Conservation (phyloP, 1,284 basidiomycete genomes). For the Malassezia globosa region DNA sequence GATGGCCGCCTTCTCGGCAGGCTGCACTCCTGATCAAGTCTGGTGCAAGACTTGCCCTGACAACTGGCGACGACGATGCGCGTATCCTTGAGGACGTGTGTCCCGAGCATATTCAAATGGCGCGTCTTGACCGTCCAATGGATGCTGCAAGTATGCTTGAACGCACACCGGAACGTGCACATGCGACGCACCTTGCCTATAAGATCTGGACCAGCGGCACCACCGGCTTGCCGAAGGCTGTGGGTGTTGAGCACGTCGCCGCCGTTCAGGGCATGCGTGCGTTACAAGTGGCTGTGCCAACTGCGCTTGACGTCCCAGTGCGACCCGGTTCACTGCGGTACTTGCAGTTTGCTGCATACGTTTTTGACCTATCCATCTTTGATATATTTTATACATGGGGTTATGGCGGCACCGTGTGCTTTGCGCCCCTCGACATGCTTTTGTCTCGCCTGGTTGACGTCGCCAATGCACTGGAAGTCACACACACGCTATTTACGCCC, state of each 20-base stretch:
- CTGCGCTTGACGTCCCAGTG: not conserved
- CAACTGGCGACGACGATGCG: not conserved
- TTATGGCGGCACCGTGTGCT: conserved; percentile 40
- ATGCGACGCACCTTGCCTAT: conserved; percentile 18
- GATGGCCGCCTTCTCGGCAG: conserved; percentile 41
- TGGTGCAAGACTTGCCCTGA: conserved; percentile 32
- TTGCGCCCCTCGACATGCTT: conserved; percentile 29
- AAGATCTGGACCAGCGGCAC: conserved; percentile 49
- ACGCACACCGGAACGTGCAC: conserved; percentile 4
- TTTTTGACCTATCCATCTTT: conserved; percentile 46
- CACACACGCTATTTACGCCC: conserved; percentile 46
- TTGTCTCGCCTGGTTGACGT: conserved; percentile 35
- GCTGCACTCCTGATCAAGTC: conserved; percentile 43
- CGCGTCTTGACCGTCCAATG: not conserved
- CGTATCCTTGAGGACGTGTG: conserved; percentile 18
- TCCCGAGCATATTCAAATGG: not conserved
- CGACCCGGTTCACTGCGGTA: conserved; percentile 28
- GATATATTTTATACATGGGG: conserved; percentile 46
- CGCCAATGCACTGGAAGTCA: conserved; percentile 31
- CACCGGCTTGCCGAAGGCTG: conserved; percentile 47
- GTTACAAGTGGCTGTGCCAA: conserved; percentile 38
- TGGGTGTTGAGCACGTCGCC: conserved; percentile 41
- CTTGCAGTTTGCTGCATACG: conserved; percentile 47
- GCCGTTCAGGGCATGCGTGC: conserved; percentile 45
- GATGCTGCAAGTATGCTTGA: not conserved